Percentiles rank a stretch among this genome's conserved stretches.
Conservation (phyloP, 2,329 filamentous ascomycete species). For the Microcyclospora pomicola region DNA sequence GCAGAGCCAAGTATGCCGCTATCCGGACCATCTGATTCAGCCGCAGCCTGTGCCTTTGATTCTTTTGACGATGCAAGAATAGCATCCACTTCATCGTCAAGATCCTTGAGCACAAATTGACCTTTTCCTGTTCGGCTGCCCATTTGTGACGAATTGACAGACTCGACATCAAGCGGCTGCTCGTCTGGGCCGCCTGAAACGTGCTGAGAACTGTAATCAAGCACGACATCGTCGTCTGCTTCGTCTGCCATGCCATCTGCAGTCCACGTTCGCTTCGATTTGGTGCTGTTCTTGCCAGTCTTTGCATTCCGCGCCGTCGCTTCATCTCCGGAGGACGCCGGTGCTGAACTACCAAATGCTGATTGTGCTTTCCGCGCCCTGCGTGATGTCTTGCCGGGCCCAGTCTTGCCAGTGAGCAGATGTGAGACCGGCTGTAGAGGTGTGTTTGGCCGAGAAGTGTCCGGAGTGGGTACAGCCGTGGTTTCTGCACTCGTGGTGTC, state of each 20-base stretch:
- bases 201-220: conserved; percentile 74
- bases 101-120: conserved; percentile 83
- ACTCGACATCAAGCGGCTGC: conserved; percentile 44
- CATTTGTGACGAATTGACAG: conserved; percentile 68
- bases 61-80: conserved; percentile 73
- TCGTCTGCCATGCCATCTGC: conserved; percentile 78
- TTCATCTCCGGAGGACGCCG: conserved; percentile 76
- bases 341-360: conserved; percentile 35
- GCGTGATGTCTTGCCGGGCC: conserved; percentile 66
- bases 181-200: conserved; percentile 37
- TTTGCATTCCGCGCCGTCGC: conserved; percentile 38
- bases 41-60: conserved; percentile 25
- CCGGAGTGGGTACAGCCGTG: conserved; percentile 56
- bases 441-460: conserved; percentile 65
- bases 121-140: conserved; percentile 74
- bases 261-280: conserved; percentile 87
- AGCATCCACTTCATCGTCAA: conserved; percentile 83
- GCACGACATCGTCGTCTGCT: conserved; percentile 57
- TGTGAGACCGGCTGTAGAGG: conserved; percentile 45
- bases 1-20: conserved; percentile 63
- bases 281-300: conserved; percentile 44
- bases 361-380: conserved; percentile 57
- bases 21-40: conserved; percentile 45
- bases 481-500: conserved; percentile 48
- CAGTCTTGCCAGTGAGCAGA: conserved; percentile 57